Percentiles rank a stretch among this genome's conserved stretches.
phyloP scores from a whole-genome alignment of 2,329 filamentous ascomycete genomes.

The Scedosporium minutisporum region DNA sequence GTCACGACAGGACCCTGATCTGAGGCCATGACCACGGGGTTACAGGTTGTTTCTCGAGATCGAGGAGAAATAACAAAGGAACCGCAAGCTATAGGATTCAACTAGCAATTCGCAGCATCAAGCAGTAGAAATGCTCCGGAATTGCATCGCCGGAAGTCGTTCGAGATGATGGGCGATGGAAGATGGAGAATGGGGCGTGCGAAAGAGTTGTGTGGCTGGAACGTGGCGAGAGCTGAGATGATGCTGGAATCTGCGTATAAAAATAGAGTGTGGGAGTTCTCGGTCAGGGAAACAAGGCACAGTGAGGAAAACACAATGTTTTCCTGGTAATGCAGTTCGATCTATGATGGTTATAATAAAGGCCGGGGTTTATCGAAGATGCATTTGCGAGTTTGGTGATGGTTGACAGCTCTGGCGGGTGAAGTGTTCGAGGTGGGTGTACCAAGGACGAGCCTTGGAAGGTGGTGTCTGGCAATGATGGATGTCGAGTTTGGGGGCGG shows the following conservation, averaged over 20 bases:
- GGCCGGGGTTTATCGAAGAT: neutral
- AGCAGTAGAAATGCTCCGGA: neutral
- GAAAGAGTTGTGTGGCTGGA: constrained; percentile 13
- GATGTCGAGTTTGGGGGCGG: neutral
- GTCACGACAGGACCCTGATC: constrained; percentile 43
- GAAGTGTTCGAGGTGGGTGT: neutral
- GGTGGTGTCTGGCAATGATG: neutral
- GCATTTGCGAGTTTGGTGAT: neutral
- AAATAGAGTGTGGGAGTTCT: neutral
- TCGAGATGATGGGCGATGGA: neutral
- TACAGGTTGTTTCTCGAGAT: constrained; percentile 9
- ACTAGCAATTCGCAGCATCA: neutral
- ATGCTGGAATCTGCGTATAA: neutral
- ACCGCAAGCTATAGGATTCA: neutral
- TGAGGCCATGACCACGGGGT: constrained; percentile 37
- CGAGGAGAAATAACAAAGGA: constrained; percentile 19
- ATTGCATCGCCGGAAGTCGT: constrained; percentile 6
- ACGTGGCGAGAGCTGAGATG: constrained; percentile 31
- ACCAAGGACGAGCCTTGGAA: too few relatives aligned
- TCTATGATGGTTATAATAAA: neutral
- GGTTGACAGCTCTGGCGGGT: neutral
- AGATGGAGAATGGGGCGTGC: neutral
- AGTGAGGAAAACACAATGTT: neutral
- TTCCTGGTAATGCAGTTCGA: neutral
- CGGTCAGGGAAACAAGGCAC: neutral